phyloP scores from a whole-genome alignment of 192 early-diverging fungal genomes.

The Lunasporangiospora selenospora region DNA sequence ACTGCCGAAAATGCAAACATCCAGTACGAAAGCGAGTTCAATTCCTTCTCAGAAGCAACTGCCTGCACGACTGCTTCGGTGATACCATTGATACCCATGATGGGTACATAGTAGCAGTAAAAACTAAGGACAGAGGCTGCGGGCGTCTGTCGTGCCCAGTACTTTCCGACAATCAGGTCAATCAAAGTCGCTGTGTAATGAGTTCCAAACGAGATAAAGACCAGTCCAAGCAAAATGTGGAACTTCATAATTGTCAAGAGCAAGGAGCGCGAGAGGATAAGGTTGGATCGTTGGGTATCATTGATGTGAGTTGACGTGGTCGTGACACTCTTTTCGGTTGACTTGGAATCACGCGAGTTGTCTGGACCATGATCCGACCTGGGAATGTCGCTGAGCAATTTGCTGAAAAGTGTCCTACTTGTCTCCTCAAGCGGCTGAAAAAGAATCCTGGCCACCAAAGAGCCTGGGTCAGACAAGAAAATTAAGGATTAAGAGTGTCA shows the following conservation, averaged over 20 bases:
- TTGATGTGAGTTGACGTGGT: background rate
- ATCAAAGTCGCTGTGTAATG: constrained; percentile 81
- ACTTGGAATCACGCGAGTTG: background rate
- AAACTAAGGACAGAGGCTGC: constrained; percentile 66
- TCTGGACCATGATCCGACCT: constrained; percentile 10
- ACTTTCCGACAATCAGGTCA: constrained; percentile 62
- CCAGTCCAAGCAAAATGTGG: constrained; percentile 75
- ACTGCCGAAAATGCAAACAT: constrained; percentile 78
- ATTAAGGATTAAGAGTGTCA: background rate
- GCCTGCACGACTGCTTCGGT: constrained; percentile 94
- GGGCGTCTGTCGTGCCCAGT: constrained; percentile 57
- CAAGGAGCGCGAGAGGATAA: constrained; percentile 40
- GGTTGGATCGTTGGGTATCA: constrained; percentile 16
- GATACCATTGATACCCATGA: constrained; percentile 96
- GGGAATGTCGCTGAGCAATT: constrained; percentile 52
- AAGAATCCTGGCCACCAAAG: constrained; percentile 85
- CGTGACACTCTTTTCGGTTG: constrained; percentile 12
- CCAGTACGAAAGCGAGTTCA: constrained; percentile 68
- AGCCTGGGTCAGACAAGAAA: constrained; percentile 61
- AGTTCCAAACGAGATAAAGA: constrained; percentile 83
- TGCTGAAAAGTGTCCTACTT: constrained; percentile 84
- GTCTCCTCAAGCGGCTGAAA: constrained; percentile 97
- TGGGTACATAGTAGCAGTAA: constrained; percentile 92
- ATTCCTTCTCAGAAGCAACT: constrained; percentile 70
- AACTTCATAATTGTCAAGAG: constrained; percentile 60